Evolutionary conservation across 2,329 filamentous ascomycete species (phyloP).

Genomic region (Didymosphaeria variabile): DNA sequence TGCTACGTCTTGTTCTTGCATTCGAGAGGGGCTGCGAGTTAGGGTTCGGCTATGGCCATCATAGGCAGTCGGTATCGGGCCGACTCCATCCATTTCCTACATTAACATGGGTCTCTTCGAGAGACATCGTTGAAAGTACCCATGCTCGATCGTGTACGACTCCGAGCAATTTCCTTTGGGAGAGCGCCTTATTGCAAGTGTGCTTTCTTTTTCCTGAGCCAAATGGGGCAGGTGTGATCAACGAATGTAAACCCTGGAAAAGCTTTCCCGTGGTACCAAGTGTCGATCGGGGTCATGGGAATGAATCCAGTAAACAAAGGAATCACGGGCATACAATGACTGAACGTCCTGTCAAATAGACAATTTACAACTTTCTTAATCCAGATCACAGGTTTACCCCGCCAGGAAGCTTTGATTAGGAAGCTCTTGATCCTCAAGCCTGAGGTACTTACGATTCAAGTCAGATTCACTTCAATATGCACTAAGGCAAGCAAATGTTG

Average conservation of each 20-base stretch:
- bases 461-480: not conserved
- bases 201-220: not conserved
- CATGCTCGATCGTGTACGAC: not conserved
- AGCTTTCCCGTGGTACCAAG: not conserved
- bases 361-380: not conserved
- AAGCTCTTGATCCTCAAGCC: not conserved
- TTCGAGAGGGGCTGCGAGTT: not conserved
- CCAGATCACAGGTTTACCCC: not conserved
- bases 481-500: not conserved
- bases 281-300: not conserved
- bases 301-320: not conserved
- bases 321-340: not conserved
- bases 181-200: not conserved
- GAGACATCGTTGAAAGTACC: not conserved
- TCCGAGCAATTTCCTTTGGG: not conserved
- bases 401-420: not conserved
- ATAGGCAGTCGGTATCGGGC: not conserved
- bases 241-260: not conserved
- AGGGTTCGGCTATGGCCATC: not conserved
- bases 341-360: not conserved
- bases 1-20: not conserved
- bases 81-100: not conserved
- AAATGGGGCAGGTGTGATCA: not conserved
- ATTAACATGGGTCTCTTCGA: not conserved
- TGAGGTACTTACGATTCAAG: not conserved